Evolutionary conservation across 2,329 filamentous ascomycete species (phyloP).

Genomic region (Coniochaeta hoffmannii): DNA sequence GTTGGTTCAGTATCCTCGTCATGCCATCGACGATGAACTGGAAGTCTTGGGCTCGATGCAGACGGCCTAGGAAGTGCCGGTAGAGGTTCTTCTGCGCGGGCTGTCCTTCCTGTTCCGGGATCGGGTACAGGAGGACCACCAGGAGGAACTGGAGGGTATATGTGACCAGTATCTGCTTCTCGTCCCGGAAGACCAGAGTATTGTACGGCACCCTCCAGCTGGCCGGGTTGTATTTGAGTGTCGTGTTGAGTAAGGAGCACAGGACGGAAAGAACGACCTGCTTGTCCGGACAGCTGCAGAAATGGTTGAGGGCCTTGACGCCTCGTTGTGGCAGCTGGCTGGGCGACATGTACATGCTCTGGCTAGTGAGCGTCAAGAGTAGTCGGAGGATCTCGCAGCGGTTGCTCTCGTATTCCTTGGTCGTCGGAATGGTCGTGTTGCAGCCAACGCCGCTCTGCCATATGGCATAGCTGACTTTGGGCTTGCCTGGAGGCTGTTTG

Average conservation of each 20-base stretch:
- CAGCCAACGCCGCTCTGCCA: constrained; percentile 98
- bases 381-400: constrained; percentile 83
- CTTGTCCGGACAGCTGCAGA: constrained; percentile 83
- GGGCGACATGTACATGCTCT: constrained; percentile 88
- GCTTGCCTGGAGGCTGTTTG: constrained; percentile 59
- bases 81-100: constrained; percentile 80
- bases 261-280: constrained; percentile 83
- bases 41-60: constrained; percentile 93
- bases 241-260: constrained; percentile 93
- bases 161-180: constrained; percentile 82
- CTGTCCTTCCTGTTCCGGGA: constrained; percentile 65
- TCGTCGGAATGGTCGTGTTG: constrained; percentile 80
- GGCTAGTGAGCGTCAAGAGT: constrained; percentile 77
- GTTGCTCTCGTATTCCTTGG: constrained; percentile 88
- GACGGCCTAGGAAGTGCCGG: constrained; percentile 79
- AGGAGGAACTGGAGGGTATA: constrained; percentile 90
- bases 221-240: constrained; percentile 91
- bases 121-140: constrained; percentile 75
- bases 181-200: constrained; percentile 82
- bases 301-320: constrained; percentile 77
- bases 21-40: constrained; percentile 96
- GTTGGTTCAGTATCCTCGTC: constrained; percentile 85
- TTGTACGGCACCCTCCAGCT: constrained; percentile 94
- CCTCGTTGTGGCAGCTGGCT: constrained; percentile 74
- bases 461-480: constrained; percentile 85